A percentile compares a stretch with the other conserved stretches of the same genome.
Evolutionary conservation across 2,329 filamentous ascomycete genomes (phyloP).

Genomic region (Scytalidium sp.): DNA sequence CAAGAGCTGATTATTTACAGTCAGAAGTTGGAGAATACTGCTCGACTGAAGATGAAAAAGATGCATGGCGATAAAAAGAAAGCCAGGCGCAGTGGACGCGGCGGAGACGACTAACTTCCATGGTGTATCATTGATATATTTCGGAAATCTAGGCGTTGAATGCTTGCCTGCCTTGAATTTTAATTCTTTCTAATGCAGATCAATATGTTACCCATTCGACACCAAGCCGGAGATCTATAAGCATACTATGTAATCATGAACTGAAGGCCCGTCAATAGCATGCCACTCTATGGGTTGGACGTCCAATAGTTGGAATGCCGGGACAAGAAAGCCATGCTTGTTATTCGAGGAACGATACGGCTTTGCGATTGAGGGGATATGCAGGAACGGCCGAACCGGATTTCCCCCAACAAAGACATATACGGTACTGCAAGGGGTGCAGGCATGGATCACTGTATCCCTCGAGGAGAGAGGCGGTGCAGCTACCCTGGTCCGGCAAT

Average conservation of each 20-base stretch:
- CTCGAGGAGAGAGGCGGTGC: not conserved
- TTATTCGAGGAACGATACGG: too few species aligned
- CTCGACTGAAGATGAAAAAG: slow-evolving; percentile 28
- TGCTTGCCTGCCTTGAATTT: too few species aligned
- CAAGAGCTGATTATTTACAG: slow-evolving; percentile 9
- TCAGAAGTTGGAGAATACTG: slow-evolving; percentile 24
- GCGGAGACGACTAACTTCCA: slow-evolving; percentile 4
- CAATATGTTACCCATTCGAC: too few species aligned
- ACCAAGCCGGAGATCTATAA: too few species aligned
- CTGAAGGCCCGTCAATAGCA: too few species aligned
- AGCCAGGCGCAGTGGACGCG: slow-evolving; percentile 2
- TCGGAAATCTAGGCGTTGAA: too few species aligned
- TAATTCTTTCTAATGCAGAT: too few species aligned
- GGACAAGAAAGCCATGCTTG: too few species aligned
- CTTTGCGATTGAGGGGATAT: not conserved
- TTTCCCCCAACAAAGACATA: not conserved
- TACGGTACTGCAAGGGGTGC: not conserved
- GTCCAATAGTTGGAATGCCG: too few species aligned
- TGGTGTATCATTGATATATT: not conserved
- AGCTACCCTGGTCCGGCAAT: not conserved
- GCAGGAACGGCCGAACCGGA: not conserved
- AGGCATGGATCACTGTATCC: too few species aligned
- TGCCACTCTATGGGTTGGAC: too few species aligned
- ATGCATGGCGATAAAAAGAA: slow-evolving; percentile 28
- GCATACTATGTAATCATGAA: too few species aligned